Percentiles rank a stretch among this genome's conserved stretches.
Conservation (phyloP, 441 rosid genomes). For the Dalechampia spathulata region DNA sequence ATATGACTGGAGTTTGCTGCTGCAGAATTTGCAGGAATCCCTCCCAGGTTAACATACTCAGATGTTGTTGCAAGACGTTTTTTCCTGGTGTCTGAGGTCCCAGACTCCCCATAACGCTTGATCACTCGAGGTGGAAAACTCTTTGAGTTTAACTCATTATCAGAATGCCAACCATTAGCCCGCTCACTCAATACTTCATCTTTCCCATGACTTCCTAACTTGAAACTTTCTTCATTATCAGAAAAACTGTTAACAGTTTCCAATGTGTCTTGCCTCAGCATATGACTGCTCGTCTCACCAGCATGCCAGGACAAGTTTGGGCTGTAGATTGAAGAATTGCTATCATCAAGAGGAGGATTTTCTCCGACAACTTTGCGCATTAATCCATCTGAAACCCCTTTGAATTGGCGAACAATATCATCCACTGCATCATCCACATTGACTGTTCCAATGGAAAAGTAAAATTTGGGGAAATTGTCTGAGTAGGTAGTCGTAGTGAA, state of each 20-base stretch:
- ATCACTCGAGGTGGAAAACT: too few species aligned
- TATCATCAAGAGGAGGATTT: conserved; percentile 37
- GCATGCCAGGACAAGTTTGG: conserved; percentile 58
- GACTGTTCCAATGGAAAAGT: conserved; percentile 38
- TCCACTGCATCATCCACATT: conserved; percentile 98
- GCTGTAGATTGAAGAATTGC: conserved; percentile 21
- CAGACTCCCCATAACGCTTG: conserved; percentile 36
- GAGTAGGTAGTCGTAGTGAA: too few species aligned
- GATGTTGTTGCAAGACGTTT: conserved; percentile 33
- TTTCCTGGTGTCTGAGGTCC: conserved; percentile 24
- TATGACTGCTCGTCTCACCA: conserved; percentile 41
- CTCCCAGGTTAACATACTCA: conserved; percentile 28
- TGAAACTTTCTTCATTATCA: conserved; percentile 56
- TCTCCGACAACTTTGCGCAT: conserved; percentile 72
- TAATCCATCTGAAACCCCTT: conserved; percentile 87
- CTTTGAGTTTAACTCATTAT: conserved; percentile 61
- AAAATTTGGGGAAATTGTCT: not conserved
- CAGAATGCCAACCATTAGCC: conserved; percentile 73
- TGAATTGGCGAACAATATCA: conserved; percentile 85
- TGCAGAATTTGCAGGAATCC: conserved; percentile 25
- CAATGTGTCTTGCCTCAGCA: conserved; percentile 37
- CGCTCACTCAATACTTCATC: conserved; percentile 41
- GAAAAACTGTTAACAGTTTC: conserved; percentile 56
- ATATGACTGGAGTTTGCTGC: conserved; percentile 27
- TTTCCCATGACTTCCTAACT: conserved; percentile 35